Percentiles rank a stretch among this genome's conserved stretches.
These are phyloP conservation scores for Penicillium coffeae DNA, from an alignment of 495 filamentous ascomycete species.

Conservation along the genomic window DNA sequence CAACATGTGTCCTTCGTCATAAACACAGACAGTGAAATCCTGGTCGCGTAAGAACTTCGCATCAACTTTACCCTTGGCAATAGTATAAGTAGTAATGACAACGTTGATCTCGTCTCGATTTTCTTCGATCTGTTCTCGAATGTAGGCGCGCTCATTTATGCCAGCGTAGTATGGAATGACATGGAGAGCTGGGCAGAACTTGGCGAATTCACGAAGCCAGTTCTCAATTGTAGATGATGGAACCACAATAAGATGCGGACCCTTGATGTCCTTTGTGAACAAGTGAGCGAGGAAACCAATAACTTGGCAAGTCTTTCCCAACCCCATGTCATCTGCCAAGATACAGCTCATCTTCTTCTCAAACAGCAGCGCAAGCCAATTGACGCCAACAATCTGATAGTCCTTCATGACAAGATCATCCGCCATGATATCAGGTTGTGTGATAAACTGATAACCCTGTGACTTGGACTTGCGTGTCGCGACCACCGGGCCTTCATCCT, in stretches of 20 bases:
- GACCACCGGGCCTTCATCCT: constrained; percentile 46
- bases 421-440: constrained; percentile 71
- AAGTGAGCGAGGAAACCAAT: constrained; percentile 88
- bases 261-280: constrained; percentile 59
- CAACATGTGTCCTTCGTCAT: constrained; percentile 88
- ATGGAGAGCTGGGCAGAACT: constrained; percentile 72
- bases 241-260: constrained; percentile 85
- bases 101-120: constrained; percentile 69
- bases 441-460: constrained; percentile 42
- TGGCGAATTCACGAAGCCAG: constrained; percentile 86
- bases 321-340: constrained; percentile 95
- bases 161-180: constrained; percentile 80
- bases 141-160: constrained; percentile 57
- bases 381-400: constrained; percentile 91
- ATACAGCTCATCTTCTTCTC: constrained; percentile 77
- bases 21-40: constrained; percentile 67
- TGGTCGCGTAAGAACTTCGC: constrained; percentile 65
- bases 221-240: constrained; percentile 92
- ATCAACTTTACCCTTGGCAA: constrained; percentile 61
- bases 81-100: constrained; percentile 85
- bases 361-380: constrained; percentile 85
- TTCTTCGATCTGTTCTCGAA: constrained; percentile 62
- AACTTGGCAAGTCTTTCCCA: constrained; percentile 96
- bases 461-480: constrained; percentile 31
- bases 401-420: constrained; percentile 73